These are phyloP conservation scores for Angomonas ambiguus DNA, from an alignment of 208 protist genomes.

Conservation along the genomic window DNA sequence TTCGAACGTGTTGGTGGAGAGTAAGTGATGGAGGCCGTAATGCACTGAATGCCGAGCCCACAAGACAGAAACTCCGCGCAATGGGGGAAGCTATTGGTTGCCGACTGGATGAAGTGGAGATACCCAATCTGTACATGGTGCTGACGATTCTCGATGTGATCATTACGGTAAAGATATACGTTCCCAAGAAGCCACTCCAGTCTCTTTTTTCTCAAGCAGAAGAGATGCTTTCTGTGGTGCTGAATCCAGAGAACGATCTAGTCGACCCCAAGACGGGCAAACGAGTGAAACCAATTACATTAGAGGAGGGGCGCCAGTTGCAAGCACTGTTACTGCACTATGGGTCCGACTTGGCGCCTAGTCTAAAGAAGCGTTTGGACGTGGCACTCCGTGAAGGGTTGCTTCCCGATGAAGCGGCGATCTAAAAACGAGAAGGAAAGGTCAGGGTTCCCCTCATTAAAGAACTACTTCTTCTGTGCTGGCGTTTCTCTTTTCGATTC, in stretches of 20 bases:
- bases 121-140: conserved; percentile 52
- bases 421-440: conserved; percentile 21
- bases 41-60: conserved; percentile 82
- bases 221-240: conserved; percentile 64
- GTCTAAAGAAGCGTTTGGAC: conserved; percentile 53
- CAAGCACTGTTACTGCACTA: conserved; percentile 82
- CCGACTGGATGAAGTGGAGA: conserved; percentile 76
- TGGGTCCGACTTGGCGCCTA: conserved; percentile 61
- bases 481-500: conserved; percentile 7
- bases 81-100: conserved; percentile 81
- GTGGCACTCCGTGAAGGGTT: conserved; percentile 72
- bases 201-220: conserved; percentile 66
- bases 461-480: background rate
- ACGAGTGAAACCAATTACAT: conserved; percentile 61
- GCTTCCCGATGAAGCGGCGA: conserved; percentile 75
- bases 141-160: conserved; percentile 73
- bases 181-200: conserved; percentile 79
- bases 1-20: conserved; percentile 63
- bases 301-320: conserved; percentile 82
- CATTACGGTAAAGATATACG: conserved; percentile 84
- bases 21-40: conserved; percentile 78
- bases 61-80: conserved; percentile 76
- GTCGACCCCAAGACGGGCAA: conserved; percentile 70
- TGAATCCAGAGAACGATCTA: conserved; percentile 63
- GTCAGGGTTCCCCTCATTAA: no score